Evolutionary conservation across 257 asterid genomes (phyloP).

Genomic region (Solanum arcanum): DNA sequence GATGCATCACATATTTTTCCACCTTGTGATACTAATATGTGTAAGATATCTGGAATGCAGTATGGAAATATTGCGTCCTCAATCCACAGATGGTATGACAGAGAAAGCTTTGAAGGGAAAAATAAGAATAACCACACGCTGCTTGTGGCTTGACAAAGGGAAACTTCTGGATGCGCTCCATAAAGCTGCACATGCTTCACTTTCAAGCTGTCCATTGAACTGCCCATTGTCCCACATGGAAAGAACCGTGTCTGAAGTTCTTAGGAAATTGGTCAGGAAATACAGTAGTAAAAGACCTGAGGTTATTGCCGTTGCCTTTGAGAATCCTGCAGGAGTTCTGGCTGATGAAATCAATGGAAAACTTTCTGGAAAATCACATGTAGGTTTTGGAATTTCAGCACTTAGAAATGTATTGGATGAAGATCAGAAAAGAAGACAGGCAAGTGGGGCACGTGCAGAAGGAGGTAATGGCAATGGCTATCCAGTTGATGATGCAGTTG

Average conservation of each 20-base stretch:
- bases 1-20: conserved; percentile 5
- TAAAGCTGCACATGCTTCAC: conserved; percentile 90
- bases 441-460: conserved; percentile 33
- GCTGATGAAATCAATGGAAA: conserved; percentile 74
- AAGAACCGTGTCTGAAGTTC: conserved; percentile 79
- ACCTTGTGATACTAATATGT: conserved; percentile 2
- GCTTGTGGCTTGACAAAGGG: conserved; percentile 98
- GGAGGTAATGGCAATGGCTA: conserved; percentile 22
- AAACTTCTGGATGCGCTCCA: conserved; percentile 95
- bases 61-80: conserved; percentile 93
- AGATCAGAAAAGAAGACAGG: conserved; percentile 25
- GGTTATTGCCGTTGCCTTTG: conserved; percentile 73
- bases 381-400: conserved; percentile 33
- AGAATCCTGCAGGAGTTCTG: conserved; percentile 75
- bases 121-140: conserved; percentile 91
- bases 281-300: conserved; percentile 95
- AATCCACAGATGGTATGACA: conserved; percentile 22
- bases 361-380: conserved; percentile 50
- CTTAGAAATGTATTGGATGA: conserved; percentile 52
- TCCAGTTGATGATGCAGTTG: conserved; percentile 20
- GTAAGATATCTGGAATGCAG: conserved; percentile 27
- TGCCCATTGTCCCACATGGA: conserved; percentile 87
- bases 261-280: conserved; percentile 88
- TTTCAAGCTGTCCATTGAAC: conserved; percentile 80
- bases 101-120: conserved; percentile 73